Conservation (phyloP, 208 protist species). For the Crithidia expoeki region DNA sequence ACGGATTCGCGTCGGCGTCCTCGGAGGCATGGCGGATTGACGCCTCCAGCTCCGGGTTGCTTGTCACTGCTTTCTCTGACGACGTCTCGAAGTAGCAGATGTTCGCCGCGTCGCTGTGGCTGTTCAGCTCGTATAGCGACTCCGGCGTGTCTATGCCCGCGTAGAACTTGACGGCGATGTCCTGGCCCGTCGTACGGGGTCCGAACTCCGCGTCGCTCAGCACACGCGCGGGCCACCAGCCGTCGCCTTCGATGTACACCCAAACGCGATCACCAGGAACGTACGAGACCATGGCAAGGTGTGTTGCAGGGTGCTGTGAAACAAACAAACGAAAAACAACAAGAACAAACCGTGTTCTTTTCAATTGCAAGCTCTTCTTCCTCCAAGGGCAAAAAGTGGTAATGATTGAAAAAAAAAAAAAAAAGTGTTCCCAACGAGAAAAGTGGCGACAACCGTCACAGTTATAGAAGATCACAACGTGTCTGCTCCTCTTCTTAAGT, state of each 20-base stretch:
- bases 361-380: no score
- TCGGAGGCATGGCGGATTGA: constrained; percentile 60
- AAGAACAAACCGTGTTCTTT: no score
- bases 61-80: constrained; percentile 86
- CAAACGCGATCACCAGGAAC: constrained; percentile 81
- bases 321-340: no score
- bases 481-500: no score
- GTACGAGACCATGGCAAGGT: constrained; percentile 48
- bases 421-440: no score
- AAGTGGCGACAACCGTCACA: no score
- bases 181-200: constrained; percentile 32
- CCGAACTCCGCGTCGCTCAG: constrained; percentile 53
- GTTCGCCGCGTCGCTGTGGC: constrained; percentile 35
- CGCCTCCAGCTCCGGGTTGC: constrained; percentile 53
- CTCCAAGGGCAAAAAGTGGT: no score
- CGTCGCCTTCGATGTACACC: constrained; percentile 76
- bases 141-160: constrained; percentile 48
- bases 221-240: constrained; percentile 87
- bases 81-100: constrained; percentile 86
- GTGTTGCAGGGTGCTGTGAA: no score
- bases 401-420: no score
- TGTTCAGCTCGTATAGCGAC: constrained; percentile 58
- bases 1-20: constrained; percentile 73
- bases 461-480: no score
- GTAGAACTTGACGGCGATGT: constrained; percentile 78